phyloP scores from a whole-genome alignment of 108 stramenopile species.

The Cyclotella kingstonii region DNA sequence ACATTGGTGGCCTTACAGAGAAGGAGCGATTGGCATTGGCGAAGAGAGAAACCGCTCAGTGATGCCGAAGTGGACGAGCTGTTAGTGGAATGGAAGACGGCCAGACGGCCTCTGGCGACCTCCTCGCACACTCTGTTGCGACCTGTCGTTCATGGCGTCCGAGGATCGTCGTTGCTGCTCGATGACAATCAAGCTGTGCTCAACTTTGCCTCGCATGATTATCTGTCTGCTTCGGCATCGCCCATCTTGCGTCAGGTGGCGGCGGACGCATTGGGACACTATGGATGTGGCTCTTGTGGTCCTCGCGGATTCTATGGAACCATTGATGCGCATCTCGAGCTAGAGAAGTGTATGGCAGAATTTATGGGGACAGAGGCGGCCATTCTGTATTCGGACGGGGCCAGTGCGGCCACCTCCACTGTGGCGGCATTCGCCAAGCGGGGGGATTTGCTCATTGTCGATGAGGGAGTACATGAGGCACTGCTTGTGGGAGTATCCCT shows the following conservation, averaged over 20 bases:
- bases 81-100: conserved; percentile 85
- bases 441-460: conserved; percentile 93
- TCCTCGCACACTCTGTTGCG: neutral
- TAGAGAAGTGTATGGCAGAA: conserved; percentile 80
- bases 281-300: conserved; percentile 97
- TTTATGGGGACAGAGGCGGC: conserved; percentile 89
- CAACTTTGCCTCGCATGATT: conserved; percentile 88
- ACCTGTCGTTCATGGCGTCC: conserved; percentile 26
- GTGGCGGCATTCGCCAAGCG: conserved; percentile 98
- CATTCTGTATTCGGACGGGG: conserved; percentile 97
- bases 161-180: conserved; percentile 24
- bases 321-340: conserved; percentile 90
- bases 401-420: conserved; percentile 77
- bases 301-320: conserved; percentile 99
- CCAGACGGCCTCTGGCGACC: conserved; percentile 67
- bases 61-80: conserved; percentile 79
- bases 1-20: conserved; percentile 70
- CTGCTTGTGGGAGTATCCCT: conserved; percentile 89
- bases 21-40: conserved; percentile 47
- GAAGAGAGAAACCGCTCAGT: conserved; percentile 42
- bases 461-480: conserved; percentile 90
- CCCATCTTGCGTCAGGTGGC: conserved; percentile 17
- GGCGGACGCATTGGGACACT: conserved; percentile 55
- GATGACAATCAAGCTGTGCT: conserved; percentile 48
- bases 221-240: conserved; percentile 60